phyloP scores from a whole-genome alignment of 2,329 filamentous ascomycete species.

The Annulohypoxylon truncatum region DNA sequence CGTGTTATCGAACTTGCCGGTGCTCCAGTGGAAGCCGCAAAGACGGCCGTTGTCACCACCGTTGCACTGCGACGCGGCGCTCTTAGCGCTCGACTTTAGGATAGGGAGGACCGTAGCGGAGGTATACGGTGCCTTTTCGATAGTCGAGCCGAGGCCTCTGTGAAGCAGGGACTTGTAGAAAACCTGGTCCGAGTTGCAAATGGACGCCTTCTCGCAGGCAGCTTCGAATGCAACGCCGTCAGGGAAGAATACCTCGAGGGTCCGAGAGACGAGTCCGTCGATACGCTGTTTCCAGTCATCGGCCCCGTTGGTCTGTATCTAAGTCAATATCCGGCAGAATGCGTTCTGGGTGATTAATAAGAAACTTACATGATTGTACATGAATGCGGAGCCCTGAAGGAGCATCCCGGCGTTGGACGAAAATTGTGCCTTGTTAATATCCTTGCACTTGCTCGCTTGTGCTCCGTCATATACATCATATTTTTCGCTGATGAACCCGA shows the following conservation, averaged over 20 bases:
- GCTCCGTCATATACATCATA: slow-evolving; percentile 62
- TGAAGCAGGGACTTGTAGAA: slow-evolving; percentile 68
- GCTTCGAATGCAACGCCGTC: slow-evolving; percentile 62
- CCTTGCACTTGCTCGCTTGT: slow-evolving; percentile 53
- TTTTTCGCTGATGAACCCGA: slow-evolving; percentile 57
- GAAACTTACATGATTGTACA: slow-evolving; percentile 51
- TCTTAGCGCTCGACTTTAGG: slow-evolving; percentile 53
- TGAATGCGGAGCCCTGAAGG: slow-evolving; percentile 55
- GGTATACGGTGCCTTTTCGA: slow-evolving; percentile 53
- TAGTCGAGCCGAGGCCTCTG: slow-evolving; percentile 58
- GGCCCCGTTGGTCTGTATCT: slow-evolving; percentile 52
- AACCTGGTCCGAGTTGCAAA: slow-evolving; percentile 66
- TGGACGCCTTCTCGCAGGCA: slow-evolving; percentile 63
- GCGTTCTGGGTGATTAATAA: neutral
- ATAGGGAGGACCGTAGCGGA: slow-evolving; percentile 50
- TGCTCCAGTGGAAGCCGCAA: slow-evolving; percentile 43
- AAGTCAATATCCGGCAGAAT: neutral
- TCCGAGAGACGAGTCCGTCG: slow-evolving; percentile 58
- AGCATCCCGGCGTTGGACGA: slow-evolving; percentile 61
- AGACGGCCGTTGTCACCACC: slow-evolving; percentile 49
- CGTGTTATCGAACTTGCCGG: slow-evolving; percentile 52
- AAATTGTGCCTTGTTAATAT: slow-evolving; percentile 60
- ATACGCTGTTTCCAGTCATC: slow-evolving; percentile 61
- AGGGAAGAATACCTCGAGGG: slow-evolving; percentile 61
- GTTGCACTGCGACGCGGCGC: slow-evolving; percentile 53